A percentile compares a stretch with the other conserved stretches of the same genome.
These are phyloP conservation scores for Ganoderma boninense DNA, from an alignment of 1,284 basidiomycete species.

Conservation along the genomic window DNA sequence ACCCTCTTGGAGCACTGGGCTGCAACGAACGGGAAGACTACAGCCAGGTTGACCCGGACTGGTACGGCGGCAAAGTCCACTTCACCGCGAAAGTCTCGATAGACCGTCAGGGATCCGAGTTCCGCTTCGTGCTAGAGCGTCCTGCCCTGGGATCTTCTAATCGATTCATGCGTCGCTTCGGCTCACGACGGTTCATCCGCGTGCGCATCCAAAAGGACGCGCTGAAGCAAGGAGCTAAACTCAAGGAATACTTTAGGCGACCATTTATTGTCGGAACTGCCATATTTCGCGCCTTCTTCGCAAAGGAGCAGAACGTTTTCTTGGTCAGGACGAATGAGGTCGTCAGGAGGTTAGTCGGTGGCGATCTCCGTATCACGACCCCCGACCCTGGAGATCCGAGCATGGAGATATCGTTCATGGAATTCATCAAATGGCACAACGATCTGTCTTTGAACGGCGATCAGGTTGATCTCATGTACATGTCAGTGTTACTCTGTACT, in stretches of 20 bases:
- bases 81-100: constrained; percentile 39
- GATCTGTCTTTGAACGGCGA: constrained; percentile 39
- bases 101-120: constrained; percentile 4
- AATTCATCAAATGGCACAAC: constrained; percentile 48
- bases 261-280: constrained; percentile 46
- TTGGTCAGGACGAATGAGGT: constrained; percentile 47
- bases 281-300: constrained; percentile 51
- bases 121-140: constrained; percentile 42
- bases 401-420: constrained; percentile 31
- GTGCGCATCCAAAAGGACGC: constrained; percentile 41
- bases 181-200: constrained; percentile 48
- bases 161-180: constrained; percentile 49
- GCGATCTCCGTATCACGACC: not conserved
- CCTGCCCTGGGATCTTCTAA: constrained; percentile 47
- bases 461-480: constrained; percentile 40
- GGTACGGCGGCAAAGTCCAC: constrained; percentile 50
- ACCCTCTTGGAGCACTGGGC: constrained; percentile 41
- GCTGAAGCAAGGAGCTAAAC: constrained; percentile 18
- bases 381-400: not conserved
- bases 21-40: constrained; percentile 30
- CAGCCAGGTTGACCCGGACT: constrained; percentile 28
- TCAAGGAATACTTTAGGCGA: constrained; percentile 40
- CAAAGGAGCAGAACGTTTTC: constrained; percentile 45
- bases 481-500: not conserved
- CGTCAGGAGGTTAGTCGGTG: constrained; percentile 5